These are phyloP conservation scores for Talaromyces sp. DNA, from an alignment of 2,329 filamentous ascomycete species.

Conservation along the genomic window DNA sequence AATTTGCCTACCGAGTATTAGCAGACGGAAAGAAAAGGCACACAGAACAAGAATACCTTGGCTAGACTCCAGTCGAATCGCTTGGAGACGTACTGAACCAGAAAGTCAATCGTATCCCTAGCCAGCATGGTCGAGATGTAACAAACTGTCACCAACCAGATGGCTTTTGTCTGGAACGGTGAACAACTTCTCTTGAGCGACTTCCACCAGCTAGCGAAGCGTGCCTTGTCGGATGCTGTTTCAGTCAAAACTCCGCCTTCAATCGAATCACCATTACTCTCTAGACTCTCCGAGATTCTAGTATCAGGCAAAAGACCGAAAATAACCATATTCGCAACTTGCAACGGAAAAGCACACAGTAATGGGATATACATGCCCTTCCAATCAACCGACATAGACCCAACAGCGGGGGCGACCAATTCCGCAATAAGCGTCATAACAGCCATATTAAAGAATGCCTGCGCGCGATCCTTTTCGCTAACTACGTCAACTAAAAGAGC, in stretches of 20 bases:
- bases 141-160: constrained; percentile 2
- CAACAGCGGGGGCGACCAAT: neutral
- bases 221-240: neutral
- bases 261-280: neutral
- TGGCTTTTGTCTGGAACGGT: neutral
- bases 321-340: neutral
- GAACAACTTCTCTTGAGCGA: neutral
- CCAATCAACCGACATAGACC: neutral
- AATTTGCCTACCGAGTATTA: constrained; percentile 3
- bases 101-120: neutral
- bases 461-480: neutral
- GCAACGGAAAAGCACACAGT: neutral
- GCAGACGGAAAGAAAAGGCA: neutral
- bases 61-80: constrained; percentile 2
- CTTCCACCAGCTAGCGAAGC: neutral
- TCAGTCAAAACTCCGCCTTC: neutral
- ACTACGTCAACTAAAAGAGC: constrained; percentile 1
- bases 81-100: constrained; percentile 12
- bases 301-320: neutral
- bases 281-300: neutral
- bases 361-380: constrained; percentile 2
- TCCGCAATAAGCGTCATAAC: constrained; percentile 5
- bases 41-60: neutral
- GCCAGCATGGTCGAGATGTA: constrained; percentile 2
- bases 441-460: constrained; percentile 8